Evolutionary conservation across 2,329 filamentous ascomycete genomes (phyloP).

Genomic region (Ustulina deusta): DNA sequence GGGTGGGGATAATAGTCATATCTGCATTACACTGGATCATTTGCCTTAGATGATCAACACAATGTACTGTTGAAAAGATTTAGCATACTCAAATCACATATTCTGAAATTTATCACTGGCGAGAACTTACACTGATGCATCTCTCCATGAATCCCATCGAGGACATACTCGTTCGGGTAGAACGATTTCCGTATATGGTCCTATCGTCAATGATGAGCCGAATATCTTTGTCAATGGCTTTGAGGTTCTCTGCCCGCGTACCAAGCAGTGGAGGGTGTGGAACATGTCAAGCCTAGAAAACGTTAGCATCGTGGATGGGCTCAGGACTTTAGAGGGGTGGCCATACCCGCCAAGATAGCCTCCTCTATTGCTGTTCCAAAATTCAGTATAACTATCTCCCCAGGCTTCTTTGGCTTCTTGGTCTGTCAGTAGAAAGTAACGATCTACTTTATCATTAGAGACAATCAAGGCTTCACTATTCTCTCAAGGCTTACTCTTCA

Average conservation of each 20-base stretch:
- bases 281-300: conserved; percentile 18
- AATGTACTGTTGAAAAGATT: neutral
- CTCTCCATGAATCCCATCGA: neutral
- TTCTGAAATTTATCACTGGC: neutral
- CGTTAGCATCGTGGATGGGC: neutral
- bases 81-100: neutral
- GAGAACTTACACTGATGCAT: neutral
- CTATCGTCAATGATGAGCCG: neutral
- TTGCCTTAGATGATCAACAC: neutral
- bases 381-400: conserved; percentile 20
- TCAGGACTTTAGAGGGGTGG: neutral
- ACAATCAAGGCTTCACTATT: neutral
- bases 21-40: conserved; percentile 1
- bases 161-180: neutral
- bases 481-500: neutral
- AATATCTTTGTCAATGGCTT: neutral
- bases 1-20: neutral
- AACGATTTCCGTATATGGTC: conserved; percentile 6
- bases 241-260: neutral
- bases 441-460: conserved; percentile 15
- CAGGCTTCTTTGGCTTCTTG: conserved; percentile 18
- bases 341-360: conserved; percentile 28
- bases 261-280: conserved; percentile 23
- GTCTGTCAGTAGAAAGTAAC: conserved; percentile 18
- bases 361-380: conserved; percentile 6